phyloP scores from a whole-genome alignment of 2,329 filamentous ascomycete genomes.

The Aspergillus neoniger region DNA sequence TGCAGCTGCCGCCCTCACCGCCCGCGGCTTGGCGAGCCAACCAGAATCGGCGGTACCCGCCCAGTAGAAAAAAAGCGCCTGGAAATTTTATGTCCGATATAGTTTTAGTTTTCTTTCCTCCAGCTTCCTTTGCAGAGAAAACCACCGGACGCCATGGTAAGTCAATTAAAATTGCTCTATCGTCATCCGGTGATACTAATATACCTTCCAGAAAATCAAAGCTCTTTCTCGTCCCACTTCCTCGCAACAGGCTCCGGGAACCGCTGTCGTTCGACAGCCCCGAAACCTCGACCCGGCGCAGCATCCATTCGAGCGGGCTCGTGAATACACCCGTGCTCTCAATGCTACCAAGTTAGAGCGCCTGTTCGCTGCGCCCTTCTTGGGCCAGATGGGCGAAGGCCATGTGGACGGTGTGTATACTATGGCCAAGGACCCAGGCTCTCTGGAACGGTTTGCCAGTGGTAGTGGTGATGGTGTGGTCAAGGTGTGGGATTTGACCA shows the following conservation, averaged over 20 bases:
- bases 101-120: constrained; percentile 3
- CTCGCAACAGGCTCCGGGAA: constrained; percentile 51
- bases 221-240: constrained; percentile 50
- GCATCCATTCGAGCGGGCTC: constrained; percentile 86
- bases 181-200: background rate
- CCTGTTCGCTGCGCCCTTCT: constrained; percentile 83
- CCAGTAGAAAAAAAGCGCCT: constrained; percentile 33
- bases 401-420: constrained; percentile 90
- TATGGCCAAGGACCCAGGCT: constrained; percentile 76
- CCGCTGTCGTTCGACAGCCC: constrained; percentile 48
- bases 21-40: constrained; percentile 36
- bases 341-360: constrained; percentile 91
- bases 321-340: constrained; percentile 77
- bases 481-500: constrained; percentile 86
- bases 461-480: constrained; percentile 90
- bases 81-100: constrained; percentile 23
- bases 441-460: constrained; percentile 73
- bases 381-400: constrained; percentile 82
- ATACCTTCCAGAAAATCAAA: constrained; percentile 56
- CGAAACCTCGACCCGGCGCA: constrained; percentile 73
- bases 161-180: constrained; percentile 5
- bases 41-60: constrained; percentile 23
- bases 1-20: constrained; percentile 30
- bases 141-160: constrained; percentile 32
- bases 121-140: constrained; percentile 4